A percentile compares a stretch with the other conserved stretches of the same genome.
Evolutionary conservation across 108 stramenopile species (phyloP).

Genomic region (Phaeodactylum tricornutum): DNA sequence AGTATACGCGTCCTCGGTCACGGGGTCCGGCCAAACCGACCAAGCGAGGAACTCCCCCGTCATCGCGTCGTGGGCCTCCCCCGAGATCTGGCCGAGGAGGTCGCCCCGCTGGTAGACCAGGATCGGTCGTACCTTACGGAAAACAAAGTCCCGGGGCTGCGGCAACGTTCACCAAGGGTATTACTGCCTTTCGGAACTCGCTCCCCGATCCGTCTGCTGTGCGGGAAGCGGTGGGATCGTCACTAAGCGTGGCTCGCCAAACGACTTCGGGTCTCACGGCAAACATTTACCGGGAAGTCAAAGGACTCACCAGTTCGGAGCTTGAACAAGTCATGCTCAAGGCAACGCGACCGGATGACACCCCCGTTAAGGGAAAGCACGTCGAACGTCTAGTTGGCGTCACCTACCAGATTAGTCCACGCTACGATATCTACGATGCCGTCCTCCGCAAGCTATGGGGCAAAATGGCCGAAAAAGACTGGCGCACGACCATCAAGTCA

Average conservation of each 20-base stretch:
- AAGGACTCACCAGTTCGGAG: slow-evolving; percentile 75
- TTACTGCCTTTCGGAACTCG: slow-evolving; percentile 49
- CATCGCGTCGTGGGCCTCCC: slow-evolving; percentile 13
- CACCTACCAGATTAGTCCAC: slow-evolving; percentile 82
- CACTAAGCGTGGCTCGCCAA: slow-evolving; percentile 45
- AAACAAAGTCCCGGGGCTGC: slow-evolving; percentile 14
- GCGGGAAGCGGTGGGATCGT: slow-evolving; percentile 38
- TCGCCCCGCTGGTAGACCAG: no score
- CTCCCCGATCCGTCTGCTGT: slow-evolving; percentile 63
- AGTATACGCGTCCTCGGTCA: slow-evolving; percentile 2
- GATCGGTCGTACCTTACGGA: slow-evolving; percentile 26
- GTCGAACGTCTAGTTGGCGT: slow-evolving; percentile 83
- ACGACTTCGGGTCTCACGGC: slow-evolving; percentile 53
- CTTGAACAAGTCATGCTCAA: slow-evolving; percentile 90
- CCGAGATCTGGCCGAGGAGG: no score
- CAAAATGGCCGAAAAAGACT: slow-evolving; percentile 88
- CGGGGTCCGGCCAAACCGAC: no score
- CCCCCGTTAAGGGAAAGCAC: slow-evolving; percentile 84
- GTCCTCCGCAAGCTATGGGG: slow-evolving; percentile 84
- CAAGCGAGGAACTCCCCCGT: slow-evolving; percentile 14
- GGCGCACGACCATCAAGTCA: slow-evolving; percentile 77
- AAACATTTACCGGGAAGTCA: slow-evolving; percentile 77
- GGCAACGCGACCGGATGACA: slow-evolving; percentile 77
- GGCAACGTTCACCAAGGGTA: slow-evolving; percentile 63
- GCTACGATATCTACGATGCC: slow-evolving; percentile 86